These are phyloP conservation scores for Aspergillus transmontanensis DNA, from an alignment of 2,329 filamentous ascomycete species.

Conservation along the genomic window DNA sequence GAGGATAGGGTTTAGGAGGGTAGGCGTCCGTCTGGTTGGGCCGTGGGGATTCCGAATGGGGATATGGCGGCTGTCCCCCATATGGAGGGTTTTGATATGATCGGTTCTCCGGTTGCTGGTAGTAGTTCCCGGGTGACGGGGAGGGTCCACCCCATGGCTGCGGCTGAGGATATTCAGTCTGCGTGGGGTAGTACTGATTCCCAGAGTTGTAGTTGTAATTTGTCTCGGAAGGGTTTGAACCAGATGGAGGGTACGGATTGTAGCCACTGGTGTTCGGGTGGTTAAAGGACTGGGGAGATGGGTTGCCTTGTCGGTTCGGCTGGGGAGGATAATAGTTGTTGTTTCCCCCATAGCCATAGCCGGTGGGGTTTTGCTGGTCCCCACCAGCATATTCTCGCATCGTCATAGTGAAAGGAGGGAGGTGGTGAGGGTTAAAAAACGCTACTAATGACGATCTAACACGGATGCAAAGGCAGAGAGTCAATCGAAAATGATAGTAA, in stretches of 20 bases:
- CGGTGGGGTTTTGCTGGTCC: not conserved
- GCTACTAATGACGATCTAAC: not conserved
- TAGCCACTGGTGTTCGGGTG: not conserved
- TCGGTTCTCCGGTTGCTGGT: not conserved
- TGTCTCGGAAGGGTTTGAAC: not conserved
- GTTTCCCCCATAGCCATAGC: not conserved
- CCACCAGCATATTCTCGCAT: not conserved
- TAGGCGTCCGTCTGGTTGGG: conserved; percentile 1
- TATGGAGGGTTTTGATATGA: not conserved
- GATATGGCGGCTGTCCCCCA: not conserved
- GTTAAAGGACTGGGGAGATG: not conserved
- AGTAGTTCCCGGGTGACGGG: not conserved
- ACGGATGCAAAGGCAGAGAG: not conserved
- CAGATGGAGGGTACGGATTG: not conserved
- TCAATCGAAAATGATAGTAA: not conserved
- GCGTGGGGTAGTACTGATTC: not conserved
- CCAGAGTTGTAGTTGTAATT: not conserved
- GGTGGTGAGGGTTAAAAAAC: not conserved
- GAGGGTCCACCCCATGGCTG: not conserved
- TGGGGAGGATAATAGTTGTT: not conserved
- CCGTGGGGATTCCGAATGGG: not conserved
- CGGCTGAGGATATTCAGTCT: not conserved
- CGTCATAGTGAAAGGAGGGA: not conserved
- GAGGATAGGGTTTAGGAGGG: not conserved
- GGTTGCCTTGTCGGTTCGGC: not conserved